phyloP scores from a whole-genome alignment of 2,329 filamentous ascomycete species.

The Phyllosticta citriasiana region DNA sequence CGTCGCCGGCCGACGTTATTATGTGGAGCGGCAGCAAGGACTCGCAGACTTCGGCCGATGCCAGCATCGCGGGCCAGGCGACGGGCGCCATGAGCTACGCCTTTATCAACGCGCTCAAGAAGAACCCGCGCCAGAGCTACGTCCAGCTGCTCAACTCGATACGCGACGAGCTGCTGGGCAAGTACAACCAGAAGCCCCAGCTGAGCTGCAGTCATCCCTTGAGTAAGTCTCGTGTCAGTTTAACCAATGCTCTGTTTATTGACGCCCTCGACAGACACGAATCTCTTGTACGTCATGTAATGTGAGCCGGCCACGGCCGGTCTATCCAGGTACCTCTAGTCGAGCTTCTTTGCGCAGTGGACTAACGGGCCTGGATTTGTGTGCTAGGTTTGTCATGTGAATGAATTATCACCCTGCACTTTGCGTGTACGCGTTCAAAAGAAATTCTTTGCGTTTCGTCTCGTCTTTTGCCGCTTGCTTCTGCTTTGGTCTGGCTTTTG shows the following conservation, averaged over 20 bases:
- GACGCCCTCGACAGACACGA: constrained; percentile 42
- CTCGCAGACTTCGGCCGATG: constrained; percentile 89
- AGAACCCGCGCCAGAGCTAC: constrained; percentile 92
- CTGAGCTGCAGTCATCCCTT: constrained; percentile 92
- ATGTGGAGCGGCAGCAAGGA: constrained; percentile 99
- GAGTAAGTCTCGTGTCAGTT: constrained; percentile 45
- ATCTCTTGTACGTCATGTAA: constrained; percentile 59
- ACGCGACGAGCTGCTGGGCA: constrained; percentile 73
- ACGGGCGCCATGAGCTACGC: constrained; percentile 98
- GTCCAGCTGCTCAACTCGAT: constrained; percentile 93
- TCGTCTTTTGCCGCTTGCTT: too few species aligned
- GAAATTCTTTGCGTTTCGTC: too few species aligned
- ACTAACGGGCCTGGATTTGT: neutral
- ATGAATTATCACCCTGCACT: too few species aligned
- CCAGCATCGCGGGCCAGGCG: constrained; percentile 75
- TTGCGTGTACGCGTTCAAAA: too few species aligned
- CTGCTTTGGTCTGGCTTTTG: too few species aligned
- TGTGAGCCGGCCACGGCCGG: too few species aligned
- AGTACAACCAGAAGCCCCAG: constrained; percentile 93
- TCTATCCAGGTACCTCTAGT: neutral
- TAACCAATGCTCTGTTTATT: neutral
- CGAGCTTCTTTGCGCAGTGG: neutral
- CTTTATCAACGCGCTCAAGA: constrained; percentile 82
- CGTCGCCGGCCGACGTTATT: constrained; percentile 86
- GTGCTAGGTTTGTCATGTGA: constrained; percentile 7